Conservation (phyloP, 75 land plant genomes). For the Pinus taeda region DNA sequence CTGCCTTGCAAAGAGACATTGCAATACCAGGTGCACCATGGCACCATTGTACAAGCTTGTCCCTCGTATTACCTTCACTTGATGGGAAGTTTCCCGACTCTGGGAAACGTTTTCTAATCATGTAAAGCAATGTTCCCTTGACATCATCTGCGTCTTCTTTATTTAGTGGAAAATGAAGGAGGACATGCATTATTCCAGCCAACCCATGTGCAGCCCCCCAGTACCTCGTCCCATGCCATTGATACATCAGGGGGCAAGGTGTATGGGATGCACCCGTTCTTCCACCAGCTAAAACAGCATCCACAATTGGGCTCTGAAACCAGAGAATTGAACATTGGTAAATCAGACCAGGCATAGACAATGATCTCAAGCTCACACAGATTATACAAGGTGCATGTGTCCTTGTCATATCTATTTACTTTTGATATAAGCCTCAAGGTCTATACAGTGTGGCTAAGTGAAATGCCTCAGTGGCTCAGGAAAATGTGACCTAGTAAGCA, state of each 20-base stretch:
- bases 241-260: constrained; percentile 73
- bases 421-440: background rate
- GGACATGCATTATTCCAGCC: constrained; percentile 74
- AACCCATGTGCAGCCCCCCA: constrained; percentile 96
- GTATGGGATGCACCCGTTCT: constrained; percentile 56
- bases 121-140: constrained; percentile 64
- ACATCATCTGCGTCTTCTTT: constrained; percentile 54
- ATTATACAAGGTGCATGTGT: background rate
- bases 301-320: constrained; percentile 53
- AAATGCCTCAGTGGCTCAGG: background rate
- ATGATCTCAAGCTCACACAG: background rate
- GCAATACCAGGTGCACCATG: constrained; percentile 75
- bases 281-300: constrained; percentile 76
- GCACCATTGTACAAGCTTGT: constrained; percentile 80
- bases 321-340: background rate
- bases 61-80: constrained; percentile 47
- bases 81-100: constrained; percentile 63
- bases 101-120: constrained; percentile 58
- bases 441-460: background rate
- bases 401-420: background rate
- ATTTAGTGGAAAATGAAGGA: constrained; percentile 60
- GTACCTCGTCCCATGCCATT: constrained; percentile 72
- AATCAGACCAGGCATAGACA: background rate
- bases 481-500: background rate
- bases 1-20: constrained; percentile 64